Evolutionary conservation across 306 rosid species (phyloP).

Genomic region (Trifolium fragiferum): DNA sequence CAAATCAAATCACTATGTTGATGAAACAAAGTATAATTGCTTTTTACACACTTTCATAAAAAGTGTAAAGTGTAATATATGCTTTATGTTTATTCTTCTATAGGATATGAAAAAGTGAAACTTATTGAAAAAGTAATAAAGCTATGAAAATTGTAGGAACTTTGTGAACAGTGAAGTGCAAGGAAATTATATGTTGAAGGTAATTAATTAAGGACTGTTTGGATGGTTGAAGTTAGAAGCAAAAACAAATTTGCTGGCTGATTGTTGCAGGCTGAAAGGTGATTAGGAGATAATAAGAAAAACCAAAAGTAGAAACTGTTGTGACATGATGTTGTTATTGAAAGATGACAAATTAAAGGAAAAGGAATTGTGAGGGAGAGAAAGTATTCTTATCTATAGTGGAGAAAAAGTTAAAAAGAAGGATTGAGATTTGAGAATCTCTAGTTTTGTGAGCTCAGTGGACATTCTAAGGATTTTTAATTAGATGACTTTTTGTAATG

Average conservation of each 20-base stretch:
- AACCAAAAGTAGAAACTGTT: neutral
- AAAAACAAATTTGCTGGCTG: constrained; percentile 12
- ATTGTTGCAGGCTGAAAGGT: constrained; percentile 1
- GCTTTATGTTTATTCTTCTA: constrained; percentile 34
- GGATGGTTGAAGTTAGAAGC: neutral
- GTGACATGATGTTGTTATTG: neutral
- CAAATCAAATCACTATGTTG: neutral
- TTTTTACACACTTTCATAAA: constrained; percentile 27
- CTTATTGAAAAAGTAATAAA: constrained; percentile 32
- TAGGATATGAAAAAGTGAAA: constrained; percentile 30
- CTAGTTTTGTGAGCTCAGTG: constrained; percentile 52
- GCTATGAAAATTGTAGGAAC: constrained; percentile 24
- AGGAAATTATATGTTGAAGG: neutral
- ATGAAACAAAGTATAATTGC: constrained; percentile 19
- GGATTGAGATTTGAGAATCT: constrained; percentile 66
- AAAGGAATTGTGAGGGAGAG: constrained; percentile 48
- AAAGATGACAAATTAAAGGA: constrained; percentile 47
- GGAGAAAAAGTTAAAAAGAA: constrained; percentile 50
- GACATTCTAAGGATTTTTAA: constrained; percentile 13
- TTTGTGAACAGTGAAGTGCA: constrained; percentile 33
- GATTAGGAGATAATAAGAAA: neutral
- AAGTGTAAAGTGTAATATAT: constrained; percentile 32
- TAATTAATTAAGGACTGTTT: neutral
- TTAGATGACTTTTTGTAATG: neutral
- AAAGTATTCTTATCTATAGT: constrained; percentile 37